phyloP scores from a whole-genome alignment of 768 basidiomycete genomes.

The Erythrobasidium yunnanense region DNA sequence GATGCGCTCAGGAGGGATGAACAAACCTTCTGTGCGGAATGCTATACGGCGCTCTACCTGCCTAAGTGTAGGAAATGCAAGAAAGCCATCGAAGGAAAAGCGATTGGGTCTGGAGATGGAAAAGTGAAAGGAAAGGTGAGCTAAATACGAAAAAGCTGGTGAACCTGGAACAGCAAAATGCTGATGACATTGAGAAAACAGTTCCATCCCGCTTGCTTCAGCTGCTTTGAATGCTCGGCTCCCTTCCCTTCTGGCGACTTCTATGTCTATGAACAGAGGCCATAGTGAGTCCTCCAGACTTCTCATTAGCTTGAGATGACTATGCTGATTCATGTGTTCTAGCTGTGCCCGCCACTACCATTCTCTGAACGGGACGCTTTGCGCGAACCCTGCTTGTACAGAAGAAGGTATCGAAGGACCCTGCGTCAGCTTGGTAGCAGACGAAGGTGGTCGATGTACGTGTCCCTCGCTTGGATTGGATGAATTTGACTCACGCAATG shows the following conservation, averaged over 20 bases:
- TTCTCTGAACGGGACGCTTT: constrained; percentile 35
- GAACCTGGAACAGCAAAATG: background rate
- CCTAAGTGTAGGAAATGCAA: constrained; percentile 37
- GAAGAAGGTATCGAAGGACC: constrained; percentile 35
- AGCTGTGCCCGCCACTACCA: constrained; percentile 37
- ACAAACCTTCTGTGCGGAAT: constrained; percentile 32
- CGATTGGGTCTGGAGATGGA: constrained; percentile 35
- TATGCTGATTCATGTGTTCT: background rate
- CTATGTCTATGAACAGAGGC: constrained; percentile 34
- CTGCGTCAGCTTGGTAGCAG: constrained; percentile 36
- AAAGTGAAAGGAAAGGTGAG: constrained; percentile 38
- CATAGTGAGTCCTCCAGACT: constrained; percentile 9
- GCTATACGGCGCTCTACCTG: constrained; percentile 35
- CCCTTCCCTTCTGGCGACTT: constrained; percentile 34
- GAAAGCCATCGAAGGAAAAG: constrained; percentile 34
- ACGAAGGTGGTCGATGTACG: constrained; percentile 36
- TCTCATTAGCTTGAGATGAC: background rate
- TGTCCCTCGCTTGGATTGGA: background rate
- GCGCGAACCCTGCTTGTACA: constrained; percentile 26
- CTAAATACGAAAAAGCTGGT: background rate
- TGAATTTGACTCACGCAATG: background rate
- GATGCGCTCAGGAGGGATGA: constrained; percentile 29
- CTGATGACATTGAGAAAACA: too few relatives aligned
- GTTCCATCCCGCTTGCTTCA: constrained; percentile 35
- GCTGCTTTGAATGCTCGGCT: constrained; percentile 34